Conservation (phyloP, 306 rosid genomes). For the Parietaria judaica region DNA sequence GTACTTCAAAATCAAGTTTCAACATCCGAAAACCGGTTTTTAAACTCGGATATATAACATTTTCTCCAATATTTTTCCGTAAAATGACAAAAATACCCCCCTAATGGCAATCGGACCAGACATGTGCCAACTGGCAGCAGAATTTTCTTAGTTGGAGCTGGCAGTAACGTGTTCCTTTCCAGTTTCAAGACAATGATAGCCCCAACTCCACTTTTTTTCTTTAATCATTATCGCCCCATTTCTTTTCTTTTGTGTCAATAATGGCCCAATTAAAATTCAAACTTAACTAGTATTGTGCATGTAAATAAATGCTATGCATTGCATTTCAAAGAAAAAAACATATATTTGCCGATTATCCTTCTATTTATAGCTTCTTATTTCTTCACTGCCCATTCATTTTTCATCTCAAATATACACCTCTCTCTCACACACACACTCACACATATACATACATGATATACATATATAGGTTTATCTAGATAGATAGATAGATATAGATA, state of each 20-base stretch:
- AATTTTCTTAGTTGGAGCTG: constrained; percentile 26
- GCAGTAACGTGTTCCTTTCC: constrained; percentile 32
- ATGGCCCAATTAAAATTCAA: too few species aligned
- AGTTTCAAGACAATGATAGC: constrained; percentile 10
- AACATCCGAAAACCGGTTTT: too few species aligned
- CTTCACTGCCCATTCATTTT: constrained; percentile 25
- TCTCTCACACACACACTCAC: not conserved
- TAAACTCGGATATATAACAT: too few species aligned
- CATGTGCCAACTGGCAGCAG: constrained; percentile 40
- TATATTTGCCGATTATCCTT: constrained; percentile 1
- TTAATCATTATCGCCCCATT: too few species aligned
- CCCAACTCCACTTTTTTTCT: not conserved
- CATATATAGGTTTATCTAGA: not conserved
- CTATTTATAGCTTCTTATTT: constrained; percentile 14
- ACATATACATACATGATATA: not conserved
- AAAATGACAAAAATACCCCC: constrained; percentile 21
- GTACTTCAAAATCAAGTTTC: too few species aligned
- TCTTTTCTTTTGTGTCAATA: not conserved
- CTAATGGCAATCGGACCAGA: constrained; percentile 26
- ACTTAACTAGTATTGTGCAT: constrained; percentile 1
- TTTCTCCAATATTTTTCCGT: not conserved
- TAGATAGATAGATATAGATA: not conserved
- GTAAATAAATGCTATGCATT: not conserved
- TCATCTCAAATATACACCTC: constrained; percentile 11
- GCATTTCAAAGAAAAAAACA: not conserved